Evolutionary conservation across 768 basidiomycete species (phyloP), one percentile per base, ranked within the genome.

Genomic region (Hericium rajendrae): DNA sequence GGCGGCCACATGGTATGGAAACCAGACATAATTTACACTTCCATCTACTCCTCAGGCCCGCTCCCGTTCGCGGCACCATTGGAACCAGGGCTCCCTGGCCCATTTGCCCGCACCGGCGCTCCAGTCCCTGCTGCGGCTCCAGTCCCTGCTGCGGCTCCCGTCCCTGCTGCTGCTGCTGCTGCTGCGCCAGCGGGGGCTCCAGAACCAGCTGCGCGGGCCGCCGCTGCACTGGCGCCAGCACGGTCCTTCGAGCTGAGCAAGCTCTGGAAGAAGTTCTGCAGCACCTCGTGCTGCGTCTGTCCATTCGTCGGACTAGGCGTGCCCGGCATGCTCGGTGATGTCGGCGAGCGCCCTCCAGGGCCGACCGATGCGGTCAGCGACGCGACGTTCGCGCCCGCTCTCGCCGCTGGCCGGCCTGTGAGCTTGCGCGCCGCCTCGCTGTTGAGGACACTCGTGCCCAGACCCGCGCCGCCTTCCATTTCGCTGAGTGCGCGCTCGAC

Each of bases 191-290:
- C 24, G n/a, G n/a, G 50, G 16, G 15, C 53, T 13, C 51, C 54
- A 26, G 39, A 66, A 4, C 67, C 61, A 20, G 64, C 63, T 10
- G 69, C 67, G 55, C 70, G 67, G 20, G 71, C 70, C 9, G 68
- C 68, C 20, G 49, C 72, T 15, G 70, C 66, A n/a, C 66, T 64
- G 13, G 71, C 68, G 11, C 67, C 68, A 22, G 68, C 67, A 4
- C 85, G 78, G 59, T 86, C 86, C 69, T 84, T 87, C 41, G 82
- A 81, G 61, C 78, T 85, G 60, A 93, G 70, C 66, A 92, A 68
- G 57, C 84, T 88, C 70, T 90, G 82, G 82, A 93, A 93, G 76
- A 93, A 93, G 67, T 86, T 86, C 64, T 91, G 88, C 60, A 93
- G 68, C 16, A 91, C 87, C 67, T 91, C 88, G 65, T 91, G 88